These are phyloP conservation scores for Chytriomyces confervae DNA, from an alignment of 192 early-diverging fungal genomes.

Conservation along the genomic window DNA sequence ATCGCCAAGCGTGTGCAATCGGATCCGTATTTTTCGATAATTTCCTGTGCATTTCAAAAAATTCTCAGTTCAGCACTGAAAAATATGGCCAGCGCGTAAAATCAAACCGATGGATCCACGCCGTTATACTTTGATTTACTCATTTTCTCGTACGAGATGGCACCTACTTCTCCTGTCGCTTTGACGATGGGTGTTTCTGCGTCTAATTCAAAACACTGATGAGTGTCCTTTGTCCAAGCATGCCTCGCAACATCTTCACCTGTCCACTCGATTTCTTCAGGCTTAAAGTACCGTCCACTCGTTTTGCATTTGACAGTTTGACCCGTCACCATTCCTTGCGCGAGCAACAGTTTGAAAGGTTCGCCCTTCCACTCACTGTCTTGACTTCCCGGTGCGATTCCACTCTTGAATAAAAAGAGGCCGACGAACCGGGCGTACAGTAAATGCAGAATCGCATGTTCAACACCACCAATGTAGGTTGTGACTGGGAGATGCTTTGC, in stretches of 20 bases:
- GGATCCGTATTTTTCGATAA: constrained; percentile 71
- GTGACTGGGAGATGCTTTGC: constrained; percentile 81
- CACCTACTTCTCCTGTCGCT: constrained; percentile 63
- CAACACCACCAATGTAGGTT: constrained; percentile 92
- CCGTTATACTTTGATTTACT: constrained; percentile 97
- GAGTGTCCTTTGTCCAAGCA: constrained; percentile 9
- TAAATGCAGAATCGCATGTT: constrained; percentile 93
- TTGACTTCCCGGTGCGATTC: constrained; percentile 20
- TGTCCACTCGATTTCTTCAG: constrained; percentile 70
- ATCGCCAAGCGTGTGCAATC: constrained; percentile 87
- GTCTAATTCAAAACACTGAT: constrained; percentile 32
- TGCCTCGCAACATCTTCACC: constrained; percentile 30
- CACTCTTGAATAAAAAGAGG: constrained; percentile 77
- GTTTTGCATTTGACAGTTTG: constrained; percentile 78
- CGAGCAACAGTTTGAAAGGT: constrained; percentile 84
- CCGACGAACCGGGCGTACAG: constrained; percentile 91
- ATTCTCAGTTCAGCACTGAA: not conserved
- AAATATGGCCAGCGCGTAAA: constrained; percentile 8
- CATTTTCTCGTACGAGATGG: constrained; percentile 89
- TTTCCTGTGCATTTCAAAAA: constrained; percentile 37
- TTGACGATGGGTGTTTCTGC: constrained; percentile 59
- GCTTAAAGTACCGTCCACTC: constrained; percentile 77
- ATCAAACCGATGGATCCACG: constrained; percentile 74
- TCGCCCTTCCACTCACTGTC: constrained; percentile 61
- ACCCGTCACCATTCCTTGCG: constrained; percentile 96